phyloP scores from a whole-genome alignment of 1,284 basidiomycete genomes.

The Malassezia equina region DNA sequence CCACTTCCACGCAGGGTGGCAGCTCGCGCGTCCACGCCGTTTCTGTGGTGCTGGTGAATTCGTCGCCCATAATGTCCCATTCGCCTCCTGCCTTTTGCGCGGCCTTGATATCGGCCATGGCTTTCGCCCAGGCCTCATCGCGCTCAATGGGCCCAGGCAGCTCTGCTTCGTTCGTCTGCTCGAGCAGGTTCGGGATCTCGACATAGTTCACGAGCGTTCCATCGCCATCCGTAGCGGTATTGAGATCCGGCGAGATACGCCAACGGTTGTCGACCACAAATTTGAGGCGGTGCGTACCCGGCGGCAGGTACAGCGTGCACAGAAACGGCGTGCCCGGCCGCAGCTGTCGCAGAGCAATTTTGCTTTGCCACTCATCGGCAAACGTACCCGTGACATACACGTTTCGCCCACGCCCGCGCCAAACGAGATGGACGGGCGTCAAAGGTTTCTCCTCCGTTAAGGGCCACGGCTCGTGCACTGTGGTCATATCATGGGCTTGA shows the following conservation, averaged over 20 bases:
- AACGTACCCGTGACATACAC: conserved; percentile 57
- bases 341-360: conserved; percentile 41
- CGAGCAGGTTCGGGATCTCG: conserved; percentile 40
- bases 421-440: conserved; percentile 24
- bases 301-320: conserved; percentile 52
- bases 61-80: conserved; percentile 33
- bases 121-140: conserved; percentile 9
- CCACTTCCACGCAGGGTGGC: conserved; percentile 42
- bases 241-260: conserved; percentile 64
- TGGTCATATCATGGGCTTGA: neutral
- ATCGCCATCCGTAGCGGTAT: conserved; percentile 85
- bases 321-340: conserved; percentile 30
- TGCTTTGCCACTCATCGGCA: conserved; percentile 55
- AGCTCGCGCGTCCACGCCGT: conserved; percentile 49
- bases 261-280: conserved; percentile 90
- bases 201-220: conserved; percentile 86
- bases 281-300: conserved; percentile 88
- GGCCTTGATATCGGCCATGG: conserved; percentile 10
- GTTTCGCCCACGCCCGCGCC: conserved; percentile 37
- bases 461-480: neutral
- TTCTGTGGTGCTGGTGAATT: conserved; percentile 18
- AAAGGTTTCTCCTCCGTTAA: conserved; percentile 12
- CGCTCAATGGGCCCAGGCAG: neutral
- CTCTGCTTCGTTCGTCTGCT: neutral
- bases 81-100: conserved; percentile 24